Evolutionary conservation across 2,329 filamentous ascomycete species (phyloP), one percentile per base, ranked within the genome.

Genomic region (Escovopsis sp.): DNA sequence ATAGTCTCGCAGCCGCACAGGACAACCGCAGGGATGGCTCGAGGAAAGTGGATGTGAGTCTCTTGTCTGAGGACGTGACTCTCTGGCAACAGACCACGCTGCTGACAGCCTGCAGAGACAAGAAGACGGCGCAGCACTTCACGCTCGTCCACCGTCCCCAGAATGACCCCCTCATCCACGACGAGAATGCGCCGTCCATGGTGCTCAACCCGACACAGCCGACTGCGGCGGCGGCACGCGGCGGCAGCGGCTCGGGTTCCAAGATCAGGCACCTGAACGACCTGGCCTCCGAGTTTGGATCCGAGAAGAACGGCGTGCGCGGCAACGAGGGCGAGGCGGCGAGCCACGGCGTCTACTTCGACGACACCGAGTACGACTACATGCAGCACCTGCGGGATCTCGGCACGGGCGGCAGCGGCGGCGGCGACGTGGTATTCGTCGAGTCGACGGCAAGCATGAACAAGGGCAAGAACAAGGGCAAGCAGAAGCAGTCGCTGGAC

Each of bases 381-480:
- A 98, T 98, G 90, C 90, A 98, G 58, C 90, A 98, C 59, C 65
- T 98, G 68, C 80, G 86, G 37, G 90, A 96, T 48, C 63, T 98
- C n/a, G 78, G 78, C 38, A 58, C 65, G 30, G 84, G 71, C 5
- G n/a, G n/a, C n/a, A n/a, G n/a, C 3, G 73, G 73, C 17, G 41
- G 41, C 4, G 82, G 82, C 21, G 79, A 86, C 37, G 74, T 79
- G 21, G 76, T 87, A 33, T 96, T 93, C 52, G 70, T 98, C 27
- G 86, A 94, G 46, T 68, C 72, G n/a, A 69, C 72, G 35, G 57
- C 65, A 11, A 54, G 65, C n/a, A 68, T 69, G 37, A 72, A 70
- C 44, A 82, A 83, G 56, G 65, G 61, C 17, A 87, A 87, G 59
- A n/a, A n/a, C n/a, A n/a, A 25, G 11, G 74, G 67, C 4, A 81